Evolutionary conservation across 257 asterid genomes (phyloP).

Genomic region (Mentha longifolia): DNA sequence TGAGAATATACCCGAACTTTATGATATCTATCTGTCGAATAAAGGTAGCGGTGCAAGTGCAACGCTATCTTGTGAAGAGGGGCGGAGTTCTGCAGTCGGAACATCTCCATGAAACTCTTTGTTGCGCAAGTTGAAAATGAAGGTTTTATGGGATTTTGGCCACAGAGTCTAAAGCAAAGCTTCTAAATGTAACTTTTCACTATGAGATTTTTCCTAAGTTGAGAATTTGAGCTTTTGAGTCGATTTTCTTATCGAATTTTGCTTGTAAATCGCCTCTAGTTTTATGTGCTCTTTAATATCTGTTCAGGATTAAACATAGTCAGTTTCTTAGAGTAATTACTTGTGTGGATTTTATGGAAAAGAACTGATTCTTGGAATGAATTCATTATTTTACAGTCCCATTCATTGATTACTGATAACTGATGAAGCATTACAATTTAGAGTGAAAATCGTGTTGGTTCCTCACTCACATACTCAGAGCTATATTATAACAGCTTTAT

Average conservation of each 20-base stretch:
- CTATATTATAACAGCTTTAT: neutral
- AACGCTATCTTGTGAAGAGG: neutral
- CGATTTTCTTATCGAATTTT: neutral
- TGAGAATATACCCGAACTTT: slow-evolving; percentile 34
- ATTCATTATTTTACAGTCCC: neutral
- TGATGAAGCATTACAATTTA: neutral
- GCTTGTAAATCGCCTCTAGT: neutral
- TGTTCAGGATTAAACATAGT: neutral
- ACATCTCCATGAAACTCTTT: neutral
- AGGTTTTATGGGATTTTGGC: neutral
- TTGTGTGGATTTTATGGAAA: slow-evolving; percentile 3
- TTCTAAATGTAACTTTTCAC: neutral
- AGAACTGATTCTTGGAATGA: neutral
- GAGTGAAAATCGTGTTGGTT: neutral
- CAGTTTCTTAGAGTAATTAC: neutral
- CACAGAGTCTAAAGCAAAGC: neutral
- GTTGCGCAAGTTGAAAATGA: neutral
- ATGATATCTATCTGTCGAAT: slow-evolving; percentile 23
- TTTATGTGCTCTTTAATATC: neutral
- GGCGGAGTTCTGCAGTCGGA: neutral
- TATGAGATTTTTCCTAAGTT: neutral
- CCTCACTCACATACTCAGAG: neutral
- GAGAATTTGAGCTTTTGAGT: neutral
- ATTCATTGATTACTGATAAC: neutral
- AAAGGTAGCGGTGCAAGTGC: neutral